phyloP scores from a whole-genome alignment of 371 early-diverging fungal species.

The Smittium culicis region DNA sequence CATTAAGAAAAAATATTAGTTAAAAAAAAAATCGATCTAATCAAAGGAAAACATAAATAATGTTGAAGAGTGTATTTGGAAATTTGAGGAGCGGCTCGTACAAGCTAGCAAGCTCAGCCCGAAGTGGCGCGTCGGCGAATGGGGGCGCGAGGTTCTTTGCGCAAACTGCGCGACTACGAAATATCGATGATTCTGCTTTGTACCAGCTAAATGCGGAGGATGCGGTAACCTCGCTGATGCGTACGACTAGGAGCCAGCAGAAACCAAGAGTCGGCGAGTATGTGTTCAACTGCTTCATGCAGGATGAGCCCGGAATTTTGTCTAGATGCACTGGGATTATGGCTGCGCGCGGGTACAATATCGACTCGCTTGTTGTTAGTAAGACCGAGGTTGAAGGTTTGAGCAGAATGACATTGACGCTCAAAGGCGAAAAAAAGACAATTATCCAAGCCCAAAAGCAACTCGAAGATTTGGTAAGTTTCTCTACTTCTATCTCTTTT shows the following conservation, averaged over 20 bases:
- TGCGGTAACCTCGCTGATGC: conserved; percentile 78
- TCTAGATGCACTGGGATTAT: conserved; percentile 81
- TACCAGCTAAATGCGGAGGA: too few relatives aligned
- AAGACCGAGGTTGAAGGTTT: conserved; percentile 88
- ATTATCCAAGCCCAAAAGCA: conserved; percentile 88
- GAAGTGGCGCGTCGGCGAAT: too few relatives aligned
- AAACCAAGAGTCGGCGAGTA: conserved; percentile 46
- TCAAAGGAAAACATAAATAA: too few relatives aligned
- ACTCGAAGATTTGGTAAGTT: conserved; percentile 62
- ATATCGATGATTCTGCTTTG: too few relatives aligned
- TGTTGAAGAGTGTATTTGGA: too few relatives aligned
- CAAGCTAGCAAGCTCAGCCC: too few relatives aligned
- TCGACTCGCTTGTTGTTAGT: conserved; percentile 87
- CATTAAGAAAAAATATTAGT: too few relatives aligned
- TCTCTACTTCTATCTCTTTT: not conserved
- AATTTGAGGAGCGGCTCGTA: too few relatives aligned
- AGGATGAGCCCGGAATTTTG: conserved; percentile 91
- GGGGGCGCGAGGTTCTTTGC: too few relatives aligned
- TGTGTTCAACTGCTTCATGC: conserved; percentile 82
- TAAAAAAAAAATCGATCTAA: too few relatives aligned
- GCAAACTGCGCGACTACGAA: too few relatives aligned
- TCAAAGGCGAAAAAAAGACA: conserved; percentile 66
- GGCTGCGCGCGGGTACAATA: conserved; percentile 93
- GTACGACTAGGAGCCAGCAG: conserved; percentile 65
- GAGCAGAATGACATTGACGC: conserved; percentile 85